phyloP scores from a whole-genome alignment of 176 grass and related monocot species.

The Ananas comosus region DNA sequence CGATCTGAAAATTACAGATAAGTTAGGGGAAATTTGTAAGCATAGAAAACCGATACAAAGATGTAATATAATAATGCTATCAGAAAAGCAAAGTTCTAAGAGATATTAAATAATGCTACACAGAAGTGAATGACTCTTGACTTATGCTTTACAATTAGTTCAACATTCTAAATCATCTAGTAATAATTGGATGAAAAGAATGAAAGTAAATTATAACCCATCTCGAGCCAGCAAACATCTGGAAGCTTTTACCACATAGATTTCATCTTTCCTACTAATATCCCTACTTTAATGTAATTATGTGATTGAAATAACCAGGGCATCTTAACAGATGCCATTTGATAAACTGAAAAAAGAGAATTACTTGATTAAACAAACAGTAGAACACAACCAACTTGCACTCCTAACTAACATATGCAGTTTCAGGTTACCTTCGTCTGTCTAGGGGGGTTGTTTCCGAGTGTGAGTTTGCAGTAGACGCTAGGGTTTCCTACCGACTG shows the following conservation, averaged over 20 bases:
- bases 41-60: neutral
- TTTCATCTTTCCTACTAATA: neutral
- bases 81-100: neutral
- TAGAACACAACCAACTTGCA: conserved; percentile 20
- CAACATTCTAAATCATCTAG: too few species aligned
- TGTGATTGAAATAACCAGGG: too few species aligned
- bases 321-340: too few species aligned
- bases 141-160: too few species aligned
- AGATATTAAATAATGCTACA: neutral
- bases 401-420: neutral
- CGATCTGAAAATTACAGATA: conserved; percentile 39
- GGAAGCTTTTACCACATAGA: neutral
- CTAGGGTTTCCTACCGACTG: conserved; percentile 98
- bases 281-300: neutral
- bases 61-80: neutral
- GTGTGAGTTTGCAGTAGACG: conserved; percentile 94
- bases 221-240: neutral
- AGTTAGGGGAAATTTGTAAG: neutral
- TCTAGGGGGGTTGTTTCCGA: conserved; percentile 86
- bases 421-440: conserved; percentile 68
- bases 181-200: too few species aligned
- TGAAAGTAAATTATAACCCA: too few species aligned
- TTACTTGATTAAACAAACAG: too few species aligned
- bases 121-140: neutral
- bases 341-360: too few species aligned